A percentile compares a stretch with the other conserved stretches of the same genome.
Evolutionary conservation across 1,284 basidiomycete species (phyloP).

Genomic region (Austropuccinia psidii): DNA sequence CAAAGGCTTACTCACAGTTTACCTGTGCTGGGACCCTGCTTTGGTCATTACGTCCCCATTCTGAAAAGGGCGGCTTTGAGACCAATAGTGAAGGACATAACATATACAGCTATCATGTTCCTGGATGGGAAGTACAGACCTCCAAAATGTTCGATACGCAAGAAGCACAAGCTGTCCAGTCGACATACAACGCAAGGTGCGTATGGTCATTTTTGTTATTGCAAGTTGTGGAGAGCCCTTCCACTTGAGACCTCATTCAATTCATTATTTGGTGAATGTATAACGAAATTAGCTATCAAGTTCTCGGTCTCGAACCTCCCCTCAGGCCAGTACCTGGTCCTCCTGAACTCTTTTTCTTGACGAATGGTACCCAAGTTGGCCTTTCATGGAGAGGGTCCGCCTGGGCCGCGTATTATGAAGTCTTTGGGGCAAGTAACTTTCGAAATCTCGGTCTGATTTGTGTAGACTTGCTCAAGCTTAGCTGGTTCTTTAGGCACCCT

Average conservation of each 20-base stretch:
- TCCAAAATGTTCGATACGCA: constrained; percentile 22
- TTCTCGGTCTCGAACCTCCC: constrained; percentile 26
- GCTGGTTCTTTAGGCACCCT: neutral
- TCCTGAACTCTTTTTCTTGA: constrained; percentile 15
- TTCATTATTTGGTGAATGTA: neutral
- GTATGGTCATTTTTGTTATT: neutral
- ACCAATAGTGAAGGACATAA: constrained; percentile 25
- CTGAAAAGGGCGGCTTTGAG: constrained; percentile 13
- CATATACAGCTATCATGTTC: constrained; percentile 26
- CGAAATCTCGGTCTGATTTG: too few relatives aligned
- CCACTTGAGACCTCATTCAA: neutral
- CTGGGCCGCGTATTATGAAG: constrained; percentile 33
- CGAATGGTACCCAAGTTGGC: constrained; percentile 9
- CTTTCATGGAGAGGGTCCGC: constrained; percentile 33
- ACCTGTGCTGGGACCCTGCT: constrained; percentile 24
- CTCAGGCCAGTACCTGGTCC: constrained; percentile 16
- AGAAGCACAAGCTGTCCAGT: neutral
- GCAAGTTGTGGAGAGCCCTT: neutral
- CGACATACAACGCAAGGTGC: constrained; percentile 30
- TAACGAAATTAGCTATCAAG: constrained; percentile 7
- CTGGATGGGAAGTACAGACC: constrained; percentile 22
- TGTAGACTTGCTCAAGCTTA: too few relatives aligned
- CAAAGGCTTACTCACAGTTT: constrained; percentile 5
- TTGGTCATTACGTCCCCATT: constrained; percentile 30
- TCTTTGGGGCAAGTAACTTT: constrained; percentile 13